These are phyloP conservation scores for Tylopilus intermedius DNA, from an alignment of 768 basidiomycete species.

Conservation along the genomic window DNA sequence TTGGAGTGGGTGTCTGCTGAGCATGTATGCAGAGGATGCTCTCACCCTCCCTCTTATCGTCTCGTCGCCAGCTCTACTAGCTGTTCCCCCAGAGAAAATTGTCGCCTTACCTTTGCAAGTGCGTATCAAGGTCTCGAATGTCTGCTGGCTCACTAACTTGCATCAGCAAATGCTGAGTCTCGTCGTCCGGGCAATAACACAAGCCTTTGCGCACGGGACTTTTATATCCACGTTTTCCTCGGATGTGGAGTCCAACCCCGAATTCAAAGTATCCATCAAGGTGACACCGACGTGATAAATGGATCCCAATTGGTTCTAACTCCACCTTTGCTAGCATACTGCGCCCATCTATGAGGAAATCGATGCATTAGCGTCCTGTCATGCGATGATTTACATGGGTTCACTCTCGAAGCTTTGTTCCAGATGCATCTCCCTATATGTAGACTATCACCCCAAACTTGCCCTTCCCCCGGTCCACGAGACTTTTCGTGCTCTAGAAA, in stretches of 20 bases:
- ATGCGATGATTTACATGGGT: slow-evolving; percentile 35
- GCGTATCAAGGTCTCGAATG: slow-evolving; percentile 25
- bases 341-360: slow-evolving; percentile 35
- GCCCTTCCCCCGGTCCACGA: slow-evolving; percentile 26
- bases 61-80: slow-evolving; percentile 55
- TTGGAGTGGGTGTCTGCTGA: slow-evolving; percentile 8
- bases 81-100: slow-evolving; percentile 51
- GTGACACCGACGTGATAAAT: slow-evolving; percentile 3
- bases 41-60: slow-evolving; percentile 46
- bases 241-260: slow-evolving; percentile 23
- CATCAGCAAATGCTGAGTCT: slow-evolving; percentile 28
- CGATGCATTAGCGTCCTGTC: slow-evolving; percentile 31
- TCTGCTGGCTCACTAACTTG: slow-evolving; percentile 7
- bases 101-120: slow-evolving; percentile 56
- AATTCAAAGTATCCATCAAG: slow-evolving; percentile 18
- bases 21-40: slow-evolving; percentile 34
- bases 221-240: slow-evolving; percentile 47
- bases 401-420: slow-evolving; percentile 39
- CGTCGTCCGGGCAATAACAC: slow-evolving; percentile 43
- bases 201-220: slow-evolving; percentile 52
- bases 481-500: slow-evolving; percentile 27
- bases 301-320: not conserved
- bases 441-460: slow-evolving; percentile 31
- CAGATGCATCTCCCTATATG: slow-evolving; percentile 30
- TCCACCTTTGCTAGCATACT: slow-evolving; percentile 20